Evolutionary conservation across 2,329 filamentous ascomycete species (phyloP), one percentile per base, ranked within the genome.

Genomic region (Ampelomyces quisqualis): DNA sequence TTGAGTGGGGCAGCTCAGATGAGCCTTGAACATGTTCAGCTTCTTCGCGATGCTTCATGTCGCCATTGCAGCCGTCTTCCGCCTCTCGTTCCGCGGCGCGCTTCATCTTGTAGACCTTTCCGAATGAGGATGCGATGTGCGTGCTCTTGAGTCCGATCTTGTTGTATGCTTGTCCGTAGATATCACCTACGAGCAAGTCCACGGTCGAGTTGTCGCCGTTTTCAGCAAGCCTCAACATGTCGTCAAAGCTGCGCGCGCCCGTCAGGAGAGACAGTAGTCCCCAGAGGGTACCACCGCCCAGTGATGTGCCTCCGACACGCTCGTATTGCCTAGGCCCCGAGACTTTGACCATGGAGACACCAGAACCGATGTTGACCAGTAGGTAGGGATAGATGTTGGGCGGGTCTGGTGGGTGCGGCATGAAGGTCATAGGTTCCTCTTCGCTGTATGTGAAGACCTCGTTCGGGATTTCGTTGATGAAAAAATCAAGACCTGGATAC

Each of bases 281-380:
- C 93, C 93, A 98, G 37, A 98, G 84, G 1, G 93, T 98, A n/a
- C 93, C 93, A 30, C 93, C 93, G 22, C 93, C 93, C 0, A 98
- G 79, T 3, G 90, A 95, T 3, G 93, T 96, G 46, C 93, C 93
- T 38, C 93, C 93, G 7, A 98, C 91, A 58, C 93, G 88, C 69
- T 94, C 79, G 67, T 86, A 96, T 51, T 89, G 80, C 39, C 86
- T 81, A 0, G 90, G 90, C 0, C 90, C 91, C 0, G 88, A 94
- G 6, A 98, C 93, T 67, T 97, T 97, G 70, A 98, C 85, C 80
- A 98, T 95, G 28, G 86, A 93, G 4, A 98, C 93, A 36, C 93
- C 93, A 6, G 90, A 96, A 31, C 93, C 93, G 55, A 98, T 98
- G 71, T 98, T 98, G 60, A 98, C 93, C 20, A 98, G 82, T 29